A percentile compares a stretch with the other conserved stretches of the same genome.
Conservation (phyloP, 2,329 filamentous ascomycete species). For the Claviceps sp. region DNA sequence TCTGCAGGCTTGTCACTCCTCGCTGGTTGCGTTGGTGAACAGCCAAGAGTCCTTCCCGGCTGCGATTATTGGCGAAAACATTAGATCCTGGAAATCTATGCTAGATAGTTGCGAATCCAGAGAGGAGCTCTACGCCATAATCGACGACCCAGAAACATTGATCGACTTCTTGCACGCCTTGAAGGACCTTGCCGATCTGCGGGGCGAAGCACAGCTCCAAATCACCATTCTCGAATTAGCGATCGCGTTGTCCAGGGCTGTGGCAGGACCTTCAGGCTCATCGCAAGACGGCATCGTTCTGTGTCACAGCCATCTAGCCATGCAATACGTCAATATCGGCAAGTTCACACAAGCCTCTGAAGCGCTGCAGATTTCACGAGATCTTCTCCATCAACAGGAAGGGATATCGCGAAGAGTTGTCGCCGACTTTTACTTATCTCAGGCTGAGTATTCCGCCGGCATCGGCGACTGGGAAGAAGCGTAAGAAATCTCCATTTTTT, state of each 20-base stretch:
- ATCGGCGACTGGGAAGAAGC: slow-evolving; percentile 54
- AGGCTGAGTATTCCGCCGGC: slow-evolving; percentile 60
- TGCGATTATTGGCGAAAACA: slow-evolving; percentile 21
- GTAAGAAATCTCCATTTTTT: slow-evolving; percentile 14
- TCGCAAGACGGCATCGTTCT: slow-evolving; percentile 28
- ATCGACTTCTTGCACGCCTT: slow-evolving; percentile 37
- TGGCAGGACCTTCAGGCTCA: slow-evolving; percentile 15
- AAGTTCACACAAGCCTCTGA: slow-evolving; percentile 35
- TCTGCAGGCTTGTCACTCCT: slow-evolving; percentile 31
- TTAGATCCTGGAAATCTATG: slow-evolving; percentile 32
- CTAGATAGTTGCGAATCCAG: slow-evolving; percentile 24
- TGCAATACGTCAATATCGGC: slow-evolving; percentile 41
- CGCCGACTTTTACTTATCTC: slow-evolving; percentile 50
- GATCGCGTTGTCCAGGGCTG: slow-evolving; percentile 25
- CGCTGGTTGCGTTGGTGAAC: slow-evolving; percentile 29
- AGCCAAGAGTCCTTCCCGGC: slow-evolving; percentile 18
- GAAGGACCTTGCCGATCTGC: slow-evolving; percentile 37
- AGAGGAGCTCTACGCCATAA: slow-evolving; percentile 26
- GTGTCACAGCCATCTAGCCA: slow-evolving; percentile 34
- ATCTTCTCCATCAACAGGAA: slow-evolving; percentile 27
- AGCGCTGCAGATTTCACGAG: slow-evolving; percentile 44
- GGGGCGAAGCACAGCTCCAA: slow-evolving; percentile 34
- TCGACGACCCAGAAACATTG: slow-evolving; percentile 38
- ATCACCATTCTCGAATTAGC: slow-evolving; percentile 34
- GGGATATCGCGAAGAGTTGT: slow-evolving; percentile 25